Conservation (phyloP, 208 protist genomes). For the Giardia muris region DNA sequence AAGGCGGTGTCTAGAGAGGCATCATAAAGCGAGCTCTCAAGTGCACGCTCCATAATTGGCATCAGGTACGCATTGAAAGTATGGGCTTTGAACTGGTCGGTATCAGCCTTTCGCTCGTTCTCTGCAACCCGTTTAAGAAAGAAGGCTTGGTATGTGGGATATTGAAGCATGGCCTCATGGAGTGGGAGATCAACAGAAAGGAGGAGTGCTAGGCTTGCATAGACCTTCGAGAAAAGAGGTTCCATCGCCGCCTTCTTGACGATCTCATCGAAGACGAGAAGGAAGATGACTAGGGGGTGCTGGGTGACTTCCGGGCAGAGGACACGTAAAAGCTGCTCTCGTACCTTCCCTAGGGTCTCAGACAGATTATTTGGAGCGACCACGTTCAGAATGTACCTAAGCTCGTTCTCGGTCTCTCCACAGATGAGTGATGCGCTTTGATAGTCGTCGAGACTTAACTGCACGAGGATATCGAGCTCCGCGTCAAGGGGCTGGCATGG, state of each 20-base stretch:
- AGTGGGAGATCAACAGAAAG: neutral
- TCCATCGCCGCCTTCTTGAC: neutral
- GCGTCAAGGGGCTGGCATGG: neutral
- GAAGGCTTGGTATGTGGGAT: neutral
- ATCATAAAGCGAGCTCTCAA: neutral
- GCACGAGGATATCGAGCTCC: neutral
- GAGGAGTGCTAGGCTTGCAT: neutral
- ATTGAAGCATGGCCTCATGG: neutral
- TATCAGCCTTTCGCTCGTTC: neutral
- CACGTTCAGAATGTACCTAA: neutral
- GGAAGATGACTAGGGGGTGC: neutral
- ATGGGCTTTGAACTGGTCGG: neutral
- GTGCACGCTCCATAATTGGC: neutral
- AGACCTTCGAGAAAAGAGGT: neutral
- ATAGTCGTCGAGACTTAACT: neutral
- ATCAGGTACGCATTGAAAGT: neutral
- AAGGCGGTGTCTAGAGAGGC: neutral
- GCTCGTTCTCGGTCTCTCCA: neutral
- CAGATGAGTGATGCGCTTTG: neutral
- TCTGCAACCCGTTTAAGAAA: neutral
- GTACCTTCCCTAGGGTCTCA: neutral
- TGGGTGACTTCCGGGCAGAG: neutral
- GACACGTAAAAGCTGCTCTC: neutral
- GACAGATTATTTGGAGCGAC: neutral
- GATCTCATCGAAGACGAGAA: neutral